Conservation (phyloP, 768 basidiomycete genomes). For the Podaxis sp. region DNA sequence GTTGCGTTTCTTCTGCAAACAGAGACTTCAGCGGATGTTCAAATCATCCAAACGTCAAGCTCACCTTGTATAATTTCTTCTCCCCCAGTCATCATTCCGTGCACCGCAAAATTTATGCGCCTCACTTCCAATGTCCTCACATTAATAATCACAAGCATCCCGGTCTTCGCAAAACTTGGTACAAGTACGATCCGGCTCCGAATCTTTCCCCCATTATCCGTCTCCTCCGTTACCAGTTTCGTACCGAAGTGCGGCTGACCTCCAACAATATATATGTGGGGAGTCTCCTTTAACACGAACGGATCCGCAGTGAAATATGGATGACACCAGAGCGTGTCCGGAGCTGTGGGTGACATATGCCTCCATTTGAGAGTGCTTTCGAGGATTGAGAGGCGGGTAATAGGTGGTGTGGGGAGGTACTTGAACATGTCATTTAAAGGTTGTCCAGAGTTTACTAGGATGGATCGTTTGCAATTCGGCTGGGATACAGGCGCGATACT, state of each 20-base stretch:
- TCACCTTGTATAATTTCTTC: slow-evolving; percentile 16
- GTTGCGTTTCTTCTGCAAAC: slow-evolving; percentile 13
- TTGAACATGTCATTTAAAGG: slow-evolving; percentile 94
- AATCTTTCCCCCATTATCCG: slow-evolving; percentile 24
- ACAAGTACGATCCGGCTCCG: slow-evolving; percentile 73
- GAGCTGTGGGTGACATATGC: slow-evolving; percentile 97
- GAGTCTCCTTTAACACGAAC: slow-evolving; percentile 81
- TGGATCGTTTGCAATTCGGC: slow-evolving; percentile 36
- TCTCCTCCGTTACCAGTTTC: slow-evolving; percentile 46
- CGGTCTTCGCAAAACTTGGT: slow-evolving; percentile 77
- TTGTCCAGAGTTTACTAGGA: slow-evolving; percentile 89
- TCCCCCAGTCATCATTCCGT: slow-evolving; percentile 35
- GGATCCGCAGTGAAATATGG: slow-evolving; percentile 87
- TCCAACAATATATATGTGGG: slow-evolving; percentile 90
- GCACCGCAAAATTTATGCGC: slow-evolving; percentile 53
- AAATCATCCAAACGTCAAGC: not conserved
- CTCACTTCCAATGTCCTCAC: slow-evolving; percentile 70
- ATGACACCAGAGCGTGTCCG: slow-evolving; percentile 98
- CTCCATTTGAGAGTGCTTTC: slow-evolving; percentile 85
- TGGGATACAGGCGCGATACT: slow-evolving; percentile 47
- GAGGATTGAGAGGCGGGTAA: slow-evolving; percentile 70
- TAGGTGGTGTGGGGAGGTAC: slow-evolving; percentile 71
- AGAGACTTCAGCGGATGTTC: not conserved
- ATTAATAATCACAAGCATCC: slow-evolving; percentile 76
- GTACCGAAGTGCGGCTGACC: slow-evolving; percentile 85